Evolutionary conservation across 306 rosid genomes (phyloP), one percentile per base, ranked within the genome.

Genomic region (Crotalaria pallida): DNA sequence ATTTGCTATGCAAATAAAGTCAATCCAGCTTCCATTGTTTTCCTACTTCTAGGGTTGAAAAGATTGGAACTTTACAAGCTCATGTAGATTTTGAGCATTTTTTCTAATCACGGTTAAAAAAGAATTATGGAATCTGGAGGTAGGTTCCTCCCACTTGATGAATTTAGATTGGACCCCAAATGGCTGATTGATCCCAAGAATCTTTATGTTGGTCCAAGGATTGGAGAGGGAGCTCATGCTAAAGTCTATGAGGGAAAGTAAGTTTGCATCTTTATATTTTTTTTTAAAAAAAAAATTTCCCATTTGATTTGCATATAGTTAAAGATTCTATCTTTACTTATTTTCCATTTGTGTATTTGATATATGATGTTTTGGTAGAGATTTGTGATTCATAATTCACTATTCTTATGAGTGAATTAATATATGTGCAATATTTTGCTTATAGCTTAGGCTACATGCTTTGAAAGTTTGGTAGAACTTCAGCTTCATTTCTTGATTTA

Each of bases 161-260:
- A 90, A 82, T 80, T 88, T 84, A 84, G 83, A 79, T 84, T 90
- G 82, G 97, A 93, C 73, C 66, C 87, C 27, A 90, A 88, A 69
- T 93, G 96, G 92, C 74, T 88, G 27, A 69, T 93, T 87, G 96
- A 90, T 82, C 97, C 97, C 51, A 81, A 84, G 31, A 91, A 79
- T 65, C 88, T 90, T 8, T 88, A 79, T 73, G 98, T 93, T 26
- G 98, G 97, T 16, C 97, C 98, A 13, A 78, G 85, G 75, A 86
- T 93, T 85, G 96, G 97, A 43, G 98, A 93, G 31, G 97, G 98
- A 60, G 97, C 97, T 82, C 98, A 93, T 82, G 98, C 94, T 61
- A 93, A 84, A 87, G 97, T 93, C 41, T 93, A 90, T 0, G 90
- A 93, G 88, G 98, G 97, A 74, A 93, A 93, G 96, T 90, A 84